Evolutionary conservation across 257 asterid species (phyloP).

Genomic region (Rubia yunnanensis): DNA sequence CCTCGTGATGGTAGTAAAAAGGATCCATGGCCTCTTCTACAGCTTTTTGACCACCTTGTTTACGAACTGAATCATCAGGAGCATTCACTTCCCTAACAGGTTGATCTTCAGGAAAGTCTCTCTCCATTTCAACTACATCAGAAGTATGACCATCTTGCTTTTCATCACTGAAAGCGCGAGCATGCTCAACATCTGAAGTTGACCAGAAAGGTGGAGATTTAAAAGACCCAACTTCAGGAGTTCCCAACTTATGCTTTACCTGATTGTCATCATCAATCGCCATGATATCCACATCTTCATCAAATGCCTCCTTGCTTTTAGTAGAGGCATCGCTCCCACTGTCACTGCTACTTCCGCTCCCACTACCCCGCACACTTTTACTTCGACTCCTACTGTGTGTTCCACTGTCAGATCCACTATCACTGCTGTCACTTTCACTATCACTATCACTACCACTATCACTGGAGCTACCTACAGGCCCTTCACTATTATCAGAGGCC

Average conservation of each 20-base stretch:
- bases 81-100: constrained; percentile 32
- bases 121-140: constrained; percentile 60
- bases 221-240: constrained; percentile 33
- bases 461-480: constrained; percentile 54
- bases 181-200: constrained; percentile 37
- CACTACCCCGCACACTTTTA: constrained; percentile 62
- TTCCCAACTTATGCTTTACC: constrained; percentile 35
- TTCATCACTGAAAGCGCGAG: constrained; percentile 40
- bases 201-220: constrained; percentile 39
- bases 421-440: constrained; percentile 62
- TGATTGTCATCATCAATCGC: constrained; percentile 55
- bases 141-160: constrained; percentile 37
- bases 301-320: constrained; percentile 86
- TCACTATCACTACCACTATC: constrained; percentile 56
- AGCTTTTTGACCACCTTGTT: constrained; percentile 38
- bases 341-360: constrained; percentile 72
- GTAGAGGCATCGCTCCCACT: constrained; percentile 79
- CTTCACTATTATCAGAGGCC: constrained; percentile 39
- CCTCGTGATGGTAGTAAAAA: constrained; percentile 27
- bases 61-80: constrained; percentile 28
- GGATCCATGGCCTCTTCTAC: constrained; percentile 33
- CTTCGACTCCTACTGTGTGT: constrained; percentile 67
- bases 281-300: constrained; percentile 89
- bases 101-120: constrained; percentile 38
- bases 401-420: constrained; percentile 54